phyloP scores from a whole-genome alignment of 164 flowering plant genomes.

The Annona squamosa region DNA sequence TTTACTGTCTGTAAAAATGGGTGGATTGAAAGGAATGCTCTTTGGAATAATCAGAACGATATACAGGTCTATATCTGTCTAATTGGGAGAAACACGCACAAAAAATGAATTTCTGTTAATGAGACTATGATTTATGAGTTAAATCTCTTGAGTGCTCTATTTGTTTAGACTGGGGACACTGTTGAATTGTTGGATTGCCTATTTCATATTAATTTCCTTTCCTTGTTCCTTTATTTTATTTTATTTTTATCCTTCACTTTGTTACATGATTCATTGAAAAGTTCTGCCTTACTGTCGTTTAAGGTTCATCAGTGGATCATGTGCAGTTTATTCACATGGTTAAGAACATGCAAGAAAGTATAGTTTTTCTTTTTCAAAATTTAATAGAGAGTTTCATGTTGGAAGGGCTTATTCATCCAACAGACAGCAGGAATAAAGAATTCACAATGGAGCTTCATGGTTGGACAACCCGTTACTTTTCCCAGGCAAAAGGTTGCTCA shows the following conservation, averaged over 20 bases:
- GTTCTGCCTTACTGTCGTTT: not conserved
- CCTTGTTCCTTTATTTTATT: too few relatives aligned
- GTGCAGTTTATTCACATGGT: not conserved
- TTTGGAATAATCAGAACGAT: not conserved
- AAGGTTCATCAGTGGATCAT: not conserved
- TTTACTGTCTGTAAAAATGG: not conserved
- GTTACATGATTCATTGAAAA: not conserved
- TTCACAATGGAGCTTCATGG: conserved; percentile 66
- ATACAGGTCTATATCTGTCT: not conserved
- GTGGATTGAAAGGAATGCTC: not conserved
- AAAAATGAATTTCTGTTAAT: too few relatives aligned
- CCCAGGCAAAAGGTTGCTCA: conserved; percentile 39
- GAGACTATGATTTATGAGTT: too few relatives aligned
- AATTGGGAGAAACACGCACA: not conserved
- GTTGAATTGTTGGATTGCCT: too few relatives aligned
- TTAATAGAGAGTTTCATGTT: not conserved
- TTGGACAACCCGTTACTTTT: conserved; percentile 46
- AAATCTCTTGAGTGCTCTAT: too few relatives aligned
- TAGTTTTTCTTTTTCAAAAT: not conserved
- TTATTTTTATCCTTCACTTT: too few relatives aligned
- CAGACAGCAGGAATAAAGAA: conserved; percentile 40
- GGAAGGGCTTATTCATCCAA: conserved; percentile 38
- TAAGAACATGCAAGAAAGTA: not conserved
- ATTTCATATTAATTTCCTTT: too few relatives aligned
- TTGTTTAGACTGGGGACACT: too few relatives aligned